These are phyloP conservation scores for Calonectria pseudoreteaudii DNA, from an alignment of 2,329 filamentous ascomycete species.

Conservation along the genomic window DNA sequence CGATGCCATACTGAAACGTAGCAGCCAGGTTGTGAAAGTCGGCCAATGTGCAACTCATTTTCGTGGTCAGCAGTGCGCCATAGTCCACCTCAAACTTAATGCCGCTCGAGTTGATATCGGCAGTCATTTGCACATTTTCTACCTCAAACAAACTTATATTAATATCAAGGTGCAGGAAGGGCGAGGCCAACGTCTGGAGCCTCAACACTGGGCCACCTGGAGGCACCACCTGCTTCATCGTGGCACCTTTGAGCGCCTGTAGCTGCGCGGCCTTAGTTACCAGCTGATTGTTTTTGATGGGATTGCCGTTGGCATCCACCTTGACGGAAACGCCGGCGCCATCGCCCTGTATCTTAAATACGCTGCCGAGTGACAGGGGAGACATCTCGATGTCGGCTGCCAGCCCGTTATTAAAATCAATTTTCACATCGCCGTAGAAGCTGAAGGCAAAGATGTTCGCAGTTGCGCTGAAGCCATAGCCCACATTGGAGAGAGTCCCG, in stretches of 20 bases:
- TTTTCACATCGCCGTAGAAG: slow-evolving; percentile 8
- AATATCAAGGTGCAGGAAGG: slow-evolving; percentile 3
- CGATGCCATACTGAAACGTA: slow-evolving; percentile 4
- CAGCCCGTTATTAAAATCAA: neutral
- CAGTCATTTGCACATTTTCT: neutral
- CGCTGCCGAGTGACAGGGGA: slow-evolving; percentile 8
- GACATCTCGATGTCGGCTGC: slow-evolving; percentile 4
- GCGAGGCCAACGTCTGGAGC: slow-evolving; percentile 4
- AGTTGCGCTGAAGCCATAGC: slow-evolving; percentile 7
- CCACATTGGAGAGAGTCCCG: slow-evolving; percentile 1
- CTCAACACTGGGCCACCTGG: neutral
- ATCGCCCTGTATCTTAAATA: neutral
- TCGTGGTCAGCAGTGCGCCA: neutral
- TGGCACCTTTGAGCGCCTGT: neutral
- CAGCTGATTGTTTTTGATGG: slow-evolving; percentile 10
- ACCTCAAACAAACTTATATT: slow-evolving; percentile 1
- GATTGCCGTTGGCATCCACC: slow-evolving; percentile 8
- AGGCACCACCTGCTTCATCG: slow-evolving; percentile 5
- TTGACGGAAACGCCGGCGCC: slow-evolving; percentile 2
- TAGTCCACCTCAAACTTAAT: neutral
- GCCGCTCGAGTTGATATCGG: slow-evolving; percentile 2
- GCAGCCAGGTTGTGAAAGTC: slow-evolving; percentile 1
- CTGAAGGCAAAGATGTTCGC: neutral
- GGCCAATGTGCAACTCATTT: slow-evolving; percentile 4
- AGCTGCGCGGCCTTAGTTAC: neutral